Evolutionary conservation across 495 filamentous ascomycete species (phyloP).

Genomic region (Penicillium pancosmium): DNA sequence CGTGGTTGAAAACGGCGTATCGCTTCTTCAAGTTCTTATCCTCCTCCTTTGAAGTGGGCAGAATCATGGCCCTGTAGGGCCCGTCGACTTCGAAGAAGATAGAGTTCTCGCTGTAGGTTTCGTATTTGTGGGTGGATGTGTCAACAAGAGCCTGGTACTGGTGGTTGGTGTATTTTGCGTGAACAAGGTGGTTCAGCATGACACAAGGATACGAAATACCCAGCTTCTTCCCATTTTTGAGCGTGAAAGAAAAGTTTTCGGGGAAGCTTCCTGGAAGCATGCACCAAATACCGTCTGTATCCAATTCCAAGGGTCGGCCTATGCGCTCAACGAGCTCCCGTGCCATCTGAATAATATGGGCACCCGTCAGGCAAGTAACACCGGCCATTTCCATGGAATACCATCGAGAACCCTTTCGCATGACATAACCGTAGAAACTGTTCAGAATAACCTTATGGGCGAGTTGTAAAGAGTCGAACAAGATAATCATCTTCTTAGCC

Average conservation of each 20-base stretch:
- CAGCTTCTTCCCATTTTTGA: conserved; percentile 94
- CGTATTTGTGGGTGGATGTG: conserved; percentile 78
- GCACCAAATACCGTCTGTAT: conserved; percentile 99
- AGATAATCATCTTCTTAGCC: conserved; percentile 97
- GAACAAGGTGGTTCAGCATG: conserved; percentile 98
- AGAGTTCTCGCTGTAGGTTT: conserved; percentile 95
- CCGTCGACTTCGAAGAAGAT: conserved; percentile 99
- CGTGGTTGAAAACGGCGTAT: conserved; percentile 98
- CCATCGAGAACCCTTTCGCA: conserved; percentile 98
- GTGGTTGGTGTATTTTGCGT: conserved; percentile 92
- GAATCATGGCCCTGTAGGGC: conserved; percentile 94
- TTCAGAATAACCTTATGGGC: conserved; percentile 99
- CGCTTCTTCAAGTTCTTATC: conserved; percentile 99
- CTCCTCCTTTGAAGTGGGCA: conserved; percentile 97
- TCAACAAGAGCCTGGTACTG: conserved; percentile 93
- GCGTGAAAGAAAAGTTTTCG: conserved; percentile 91
- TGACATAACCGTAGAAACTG: conserved; percentile 99
- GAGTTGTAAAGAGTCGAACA: conserved; percentile 95
- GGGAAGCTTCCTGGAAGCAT: conserved; percentile 97
- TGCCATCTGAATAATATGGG: conserved; percentile 97
- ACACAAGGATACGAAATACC: conserved; percentile 97
- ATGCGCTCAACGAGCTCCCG: conserved; percentile 92
- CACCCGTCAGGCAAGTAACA: conserved; percentile 95
- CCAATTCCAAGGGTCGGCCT: conserved; percentile 92
- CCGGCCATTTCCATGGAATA: conserved; percentile 99